phyloP scores from a whole-genome alignment of 2,329 filamentous ascomycete genomes.

The Cytospora leucostoma region DNA sequence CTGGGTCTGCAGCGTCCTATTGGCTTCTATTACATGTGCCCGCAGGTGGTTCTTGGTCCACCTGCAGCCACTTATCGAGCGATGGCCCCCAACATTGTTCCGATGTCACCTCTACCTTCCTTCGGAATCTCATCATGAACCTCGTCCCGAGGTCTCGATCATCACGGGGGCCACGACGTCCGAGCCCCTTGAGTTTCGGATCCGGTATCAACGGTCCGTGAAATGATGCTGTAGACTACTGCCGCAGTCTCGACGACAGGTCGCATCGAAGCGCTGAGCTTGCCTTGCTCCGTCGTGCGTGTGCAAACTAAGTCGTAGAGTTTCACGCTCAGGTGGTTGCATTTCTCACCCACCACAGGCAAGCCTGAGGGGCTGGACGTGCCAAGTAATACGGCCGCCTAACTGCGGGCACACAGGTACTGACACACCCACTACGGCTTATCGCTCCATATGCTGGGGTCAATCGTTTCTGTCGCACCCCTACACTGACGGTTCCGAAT shows the following conservation, averaged over 20 bases:
- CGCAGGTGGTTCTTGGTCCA: background rate
- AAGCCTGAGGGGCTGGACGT: background rate
- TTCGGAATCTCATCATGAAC: background rate
- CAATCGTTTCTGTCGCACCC: no score
- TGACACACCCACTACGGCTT: no score
- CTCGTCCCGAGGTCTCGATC: background rate
- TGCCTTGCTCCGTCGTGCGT: background rate
- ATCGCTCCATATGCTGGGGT: no score
- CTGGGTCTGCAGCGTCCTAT: constrained; percentile 9
- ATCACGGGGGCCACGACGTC: background rate
- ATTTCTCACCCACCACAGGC: background rate
- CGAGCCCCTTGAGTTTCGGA: background rate
- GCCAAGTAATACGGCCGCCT: constrained; percentile 9
- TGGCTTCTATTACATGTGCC: constrained; percentile 1
- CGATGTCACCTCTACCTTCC: background rate
- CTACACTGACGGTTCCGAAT: no score
- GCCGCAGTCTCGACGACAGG: constrained; percentile 1
- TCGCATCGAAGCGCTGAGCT: constrained; percentile 2
- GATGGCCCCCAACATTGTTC: background rate
- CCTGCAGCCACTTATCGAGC: background rate
- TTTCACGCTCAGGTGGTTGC: background rate
- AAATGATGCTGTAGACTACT: background rate
- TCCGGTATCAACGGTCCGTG: constrained; percentile 8
- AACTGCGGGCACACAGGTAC: no score
- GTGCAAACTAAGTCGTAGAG: background rate